phyloP scores from a whole-genome alignment of 371 early-diverging fungal species.

The Rhizomucor miehei region DNA sequence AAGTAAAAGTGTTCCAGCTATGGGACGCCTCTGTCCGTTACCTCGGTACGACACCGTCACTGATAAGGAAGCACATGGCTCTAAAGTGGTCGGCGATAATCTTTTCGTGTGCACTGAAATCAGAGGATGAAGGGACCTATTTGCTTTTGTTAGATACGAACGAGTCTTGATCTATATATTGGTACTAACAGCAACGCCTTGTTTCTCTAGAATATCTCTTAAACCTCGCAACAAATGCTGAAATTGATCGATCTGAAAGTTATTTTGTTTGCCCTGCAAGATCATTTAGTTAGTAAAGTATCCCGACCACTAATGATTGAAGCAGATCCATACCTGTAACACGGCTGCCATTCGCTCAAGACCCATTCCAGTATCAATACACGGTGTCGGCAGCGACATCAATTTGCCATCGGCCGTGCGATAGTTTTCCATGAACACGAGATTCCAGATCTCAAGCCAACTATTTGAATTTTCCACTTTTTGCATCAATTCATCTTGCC shows the following conservation, averaged over 20 bases:
- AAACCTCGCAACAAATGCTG: slow-evolving; percentile 44
- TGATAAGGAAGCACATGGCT: slow-evolving; percentile 69
- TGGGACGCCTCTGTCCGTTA: no score
- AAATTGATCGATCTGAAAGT: slow-evolving; percentile 75
- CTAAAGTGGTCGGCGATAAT: slow-evolving; percentile 79
- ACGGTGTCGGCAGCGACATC: slow-evolving; percentile 53
- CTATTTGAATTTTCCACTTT: slow-evolving; percentile 18
- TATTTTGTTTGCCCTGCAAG: slow-evolving; percentile 54
- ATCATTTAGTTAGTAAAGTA: neutral
- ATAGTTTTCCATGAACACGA: slow-evolving; percentile 82
- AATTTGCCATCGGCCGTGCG: slow-evolving; percentile 55
- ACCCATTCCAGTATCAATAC: slow-evolving; percentile 86
- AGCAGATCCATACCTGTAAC: slow-evolving; percentile 32
- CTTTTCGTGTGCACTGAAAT: slow-evolving; percentile 54
- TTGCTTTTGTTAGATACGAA: neutral
- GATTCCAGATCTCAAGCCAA: slow-evolving; percentile 84
- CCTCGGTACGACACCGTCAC: slow-evolving; percentile 78
- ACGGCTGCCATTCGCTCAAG: slow-evolving; percentile 72
- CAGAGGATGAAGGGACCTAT: slow-evolving; percentile 17
- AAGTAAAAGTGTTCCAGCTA: no score
- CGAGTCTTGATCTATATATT: neutral
- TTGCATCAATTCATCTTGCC: neutral
- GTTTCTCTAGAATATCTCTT: slow-evolving; percentile 29
- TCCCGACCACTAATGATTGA: no score
- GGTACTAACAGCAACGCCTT: slow-evolving; percentile 31